phyloP scores from a whole-genome alignment of 768 basidiomycete species.

The Hypsizygus marmoreus region DNA sequence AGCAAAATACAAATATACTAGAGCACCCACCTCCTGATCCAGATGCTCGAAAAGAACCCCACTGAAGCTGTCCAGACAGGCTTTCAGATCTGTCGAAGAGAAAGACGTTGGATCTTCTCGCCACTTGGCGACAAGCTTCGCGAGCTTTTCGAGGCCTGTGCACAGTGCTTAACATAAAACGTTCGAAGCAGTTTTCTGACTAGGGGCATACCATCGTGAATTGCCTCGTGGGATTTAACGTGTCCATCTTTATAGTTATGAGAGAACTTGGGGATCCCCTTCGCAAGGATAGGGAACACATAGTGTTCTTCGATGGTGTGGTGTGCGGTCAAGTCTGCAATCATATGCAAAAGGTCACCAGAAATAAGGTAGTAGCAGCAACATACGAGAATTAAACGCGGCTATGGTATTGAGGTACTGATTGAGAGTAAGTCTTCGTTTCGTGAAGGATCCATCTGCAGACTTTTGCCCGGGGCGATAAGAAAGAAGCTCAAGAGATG shows the following conservation, averaged over 20 bases:
- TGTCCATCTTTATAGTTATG: slow-evolving; percentile 42
- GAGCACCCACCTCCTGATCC: slow-evolving; percentile 48
- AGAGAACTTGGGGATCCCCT: slow-evolving; percentile 50
- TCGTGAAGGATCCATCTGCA: slow-evolving; percentile 53
- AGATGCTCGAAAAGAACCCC: slow-evolving; percentile 53
- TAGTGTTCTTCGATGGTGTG: slow-evolving; percentile 56
- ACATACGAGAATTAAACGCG: slow-evolving; percentile 42
- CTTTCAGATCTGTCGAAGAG: slow-evolving; percentile 50
- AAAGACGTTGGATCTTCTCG: slow-evolving; percentile 44
- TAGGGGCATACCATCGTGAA: slow-evolving; percentile 47
- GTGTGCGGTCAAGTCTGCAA: slow-evolving; percentile 52
- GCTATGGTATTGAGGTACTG: slow-evolving; percentile 42
- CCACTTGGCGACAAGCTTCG: slow-evolving; percentile 42
- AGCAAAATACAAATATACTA: background rate
- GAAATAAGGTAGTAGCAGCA: background rate
- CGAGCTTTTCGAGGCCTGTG: slow-evolving; percentile 47
- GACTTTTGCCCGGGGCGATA: background rate
- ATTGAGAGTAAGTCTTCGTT: slow-evolving; percentile 42
- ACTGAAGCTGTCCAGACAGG: slow-evolving; percentile 49
- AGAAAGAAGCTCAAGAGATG: background rate
- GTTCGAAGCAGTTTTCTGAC: background rate
- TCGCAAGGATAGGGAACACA: slow-evolving; percentile 53
- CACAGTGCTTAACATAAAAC: background rate
- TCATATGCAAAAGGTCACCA: background rate
- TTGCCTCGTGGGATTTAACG: slow-evolving; percentile 49